Base-by-base conservation (phyloP, 2,329 filamentous ascomycete species). In the Sclerotinia trifoliorum region DNA sequence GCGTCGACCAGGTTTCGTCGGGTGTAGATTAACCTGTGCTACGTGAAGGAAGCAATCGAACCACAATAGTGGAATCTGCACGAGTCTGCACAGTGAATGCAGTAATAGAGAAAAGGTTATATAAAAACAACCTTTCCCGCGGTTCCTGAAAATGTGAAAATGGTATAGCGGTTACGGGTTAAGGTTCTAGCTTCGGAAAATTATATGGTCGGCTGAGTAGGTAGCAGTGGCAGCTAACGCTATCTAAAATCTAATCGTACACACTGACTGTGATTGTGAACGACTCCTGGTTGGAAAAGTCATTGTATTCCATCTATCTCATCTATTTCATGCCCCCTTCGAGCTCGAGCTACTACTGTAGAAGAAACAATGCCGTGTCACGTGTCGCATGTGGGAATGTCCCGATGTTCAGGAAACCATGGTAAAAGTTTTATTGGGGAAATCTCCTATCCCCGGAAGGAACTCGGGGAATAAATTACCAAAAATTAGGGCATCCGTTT, bases 391-490 rank as follows among this genome's bases (percentile, higher is more conserved):
- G 7, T n/a, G 46, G n/a, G 8, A 32, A 39, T 62, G 13, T 48
- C 44, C 44, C 58, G 58, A 51, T 32, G 29, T 19, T 4, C 19
- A 35, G 21, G 26, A 35, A 24, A 49, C 10, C 11, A 24, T 19
- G 29, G 32, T 39, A 24, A 19, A 39, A 39, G 60, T 39, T 62
- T 51, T 21, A 62, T 62, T 51, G 60, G 46, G 29, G 60, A 46
- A 51, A 51, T 39, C 60, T 35, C 26, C 58, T 49, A 4, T 15
- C 19, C 21, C 42, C 17, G 57, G 21, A 19, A 15, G 10, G 13
- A 42, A 10, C 26, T 19, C 26, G 51, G 51, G 26, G 26, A 52
- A 15, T 52, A 52, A 24, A 52, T 52, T 52, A 52, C 7, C 21
- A 42, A 24, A 24, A 24, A 24, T 19, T 21, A 57, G n/a, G 54